These are phyloP conservation scores for Plasmodium malariae DNA, from an alignment of 169 alveolate genomes.

Conservation along the genomic window DNA sequence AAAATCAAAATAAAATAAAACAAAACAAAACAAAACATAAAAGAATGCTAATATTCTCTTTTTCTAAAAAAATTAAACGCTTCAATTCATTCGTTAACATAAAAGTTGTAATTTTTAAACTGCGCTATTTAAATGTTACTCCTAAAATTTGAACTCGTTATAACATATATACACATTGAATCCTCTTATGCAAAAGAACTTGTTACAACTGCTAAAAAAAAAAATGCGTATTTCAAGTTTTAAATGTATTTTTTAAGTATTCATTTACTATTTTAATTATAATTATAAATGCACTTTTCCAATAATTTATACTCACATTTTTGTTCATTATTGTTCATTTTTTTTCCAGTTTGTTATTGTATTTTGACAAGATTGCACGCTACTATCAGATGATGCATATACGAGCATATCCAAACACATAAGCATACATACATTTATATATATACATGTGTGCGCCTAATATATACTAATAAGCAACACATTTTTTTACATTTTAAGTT, in stretches of 20 bases:
- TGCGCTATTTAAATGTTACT: constrained; percentile 9
- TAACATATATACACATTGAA: constrained; percentile 1
- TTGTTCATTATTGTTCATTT: background rate
- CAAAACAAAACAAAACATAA: too few relatives aligned
- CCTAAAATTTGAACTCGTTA: background rate
- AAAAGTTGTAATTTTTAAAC: background rate
- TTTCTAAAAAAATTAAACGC: too few relatives aligned
- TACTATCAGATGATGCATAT: too few relatives aligned
- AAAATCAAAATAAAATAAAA: background rate
- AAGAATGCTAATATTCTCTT: background rate
- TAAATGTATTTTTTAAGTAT: background rate
- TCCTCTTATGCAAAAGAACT: background rate
- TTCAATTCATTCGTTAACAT: too few relatives aligned
- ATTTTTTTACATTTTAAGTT: background rate
- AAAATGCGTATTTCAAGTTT: constrained; percentile 5
- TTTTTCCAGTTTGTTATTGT: background rate
- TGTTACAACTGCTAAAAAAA: constrained; percentile 8
- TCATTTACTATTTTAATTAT: too few relatives aligned
- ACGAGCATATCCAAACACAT: too few relatives aligned
- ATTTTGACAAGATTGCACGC: background rate
- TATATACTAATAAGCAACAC: background rate
- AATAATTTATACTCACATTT: background rate
- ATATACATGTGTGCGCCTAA: background rate
- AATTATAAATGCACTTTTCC: background rate
- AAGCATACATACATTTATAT: too few relatives aligned